phyloP scores from a whole-genome alignment of 2,329 filamentous ascomycete genomes.

The Xylaria sp. region DNA sequence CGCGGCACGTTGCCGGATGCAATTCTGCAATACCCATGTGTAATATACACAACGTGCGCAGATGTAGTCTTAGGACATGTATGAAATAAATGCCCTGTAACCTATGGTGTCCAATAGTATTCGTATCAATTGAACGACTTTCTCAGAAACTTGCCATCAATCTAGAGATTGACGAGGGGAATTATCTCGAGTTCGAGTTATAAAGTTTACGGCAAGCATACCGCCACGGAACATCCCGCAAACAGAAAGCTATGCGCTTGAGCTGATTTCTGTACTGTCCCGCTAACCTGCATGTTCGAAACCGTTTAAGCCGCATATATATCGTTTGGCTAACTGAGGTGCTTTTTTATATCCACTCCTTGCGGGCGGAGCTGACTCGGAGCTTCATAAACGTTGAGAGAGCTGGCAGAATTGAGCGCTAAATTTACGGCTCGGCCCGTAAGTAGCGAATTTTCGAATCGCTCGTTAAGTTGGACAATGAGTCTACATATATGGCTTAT shows the following conservation, averaged over 20 bases:
- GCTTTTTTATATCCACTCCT: not conserved
- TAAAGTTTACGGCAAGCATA: not conserved
- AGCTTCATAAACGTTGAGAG: not conserved
- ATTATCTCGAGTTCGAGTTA: slow-evolving; percentile 2
- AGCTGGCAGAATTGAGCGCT: not conserved
- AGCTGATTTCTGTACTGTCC: not conserved
- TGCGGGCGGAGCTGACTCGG: not conserved
- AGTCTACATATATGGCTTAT: not conserved
- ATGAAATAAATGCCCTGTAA: slow-evolving; percentile 15
- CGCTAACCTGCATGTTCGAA: too few relatives aligned
- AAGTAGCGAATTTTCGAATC: not conserved
- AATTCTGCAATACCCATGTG: slow-evolving; percentile 9
- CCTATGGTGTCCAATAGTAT: not conserved
- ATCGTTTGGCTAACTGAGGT: not conserved
- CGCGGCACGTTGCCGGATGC: slow-evolving; percentile 11
- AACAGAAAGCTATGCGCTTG: not conserved
- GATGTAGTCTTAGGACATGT: not conserved
- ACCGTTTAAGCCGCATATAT: not conserved
- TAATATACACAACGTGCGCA: slow-evolving; percentile 10
- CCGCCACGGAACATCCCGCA: not conserved
- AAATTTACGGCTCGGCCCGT: not conserved
- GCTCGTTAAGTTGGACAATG: not conserved
- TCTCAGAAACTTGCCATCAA: not conserved
- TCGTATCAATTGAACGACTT: not conserved
- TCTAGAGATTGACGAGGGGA: not conserved